These are phyloP conservation scores for Diphasiastrum complanatum DNA, from an alignment of 83 land plant species.

Conservation along the genomic window DNA sequence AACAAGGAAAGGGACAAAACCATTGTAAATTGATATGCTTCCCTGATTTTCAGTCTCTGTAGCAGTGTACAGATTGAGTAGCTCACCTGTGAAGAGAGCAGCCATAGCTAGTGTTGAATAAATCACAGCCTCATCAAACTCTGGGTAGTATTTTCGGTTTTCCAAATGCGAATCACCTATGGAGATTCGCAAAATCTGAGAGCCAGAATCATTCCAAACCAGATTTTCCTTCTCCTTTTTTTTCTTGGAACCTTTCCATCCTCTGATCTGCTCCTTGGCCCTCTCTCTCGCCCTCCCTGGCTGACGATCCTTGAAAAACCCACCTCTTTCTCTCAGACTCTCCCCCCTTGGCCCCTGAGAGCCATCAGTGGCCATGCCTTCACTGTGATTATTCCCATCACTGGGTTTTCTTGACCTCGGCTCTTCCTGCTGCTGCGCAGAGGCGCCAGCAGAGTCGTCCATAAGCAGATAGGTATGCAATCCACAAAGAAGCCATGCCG, in stretches of 20 bases:
- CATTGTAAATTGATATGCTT: slow-evolving; percentile 4
- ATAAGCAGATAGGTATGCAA: slow-evolving; percentile 60
- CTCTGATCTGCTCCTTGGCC: background rate
- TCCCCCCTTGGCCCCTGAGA: slow-evolving; percentile 3
- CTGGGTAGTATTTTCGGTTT: slow-evolving; percentile 38
- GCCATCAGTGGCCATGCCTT: slow-evolving; percentile 22
- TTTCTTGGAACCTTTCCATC: slow-evolving; percentile 10
- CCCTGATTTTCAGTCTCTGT: background rate
- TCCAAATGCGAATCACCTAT: slow-evolving; percentile 46
- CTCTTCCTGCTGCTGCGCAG: slow-evolving; percentile 18
- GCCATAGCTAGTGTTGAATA: slow-evolving; percentile 28
- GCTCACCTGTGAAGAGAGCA: slow-evolving; percentile 32
- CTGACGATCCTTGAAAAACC: slow-evolving; percentile 11
- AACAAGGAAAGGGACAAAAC: slow-evolving; percentile 37
- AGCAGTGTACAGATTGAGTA: background rate
- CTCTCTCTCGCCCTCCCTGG: background rate
- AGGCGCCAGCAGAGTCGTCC: slow-evolving; percentile 28
- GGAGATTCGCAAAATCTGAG: slow-evolving; percentile 64
- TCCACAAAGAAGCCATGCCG: slow-evolving; percentile 37
- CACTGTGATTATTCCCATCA: slow-evolving; percentile 30
- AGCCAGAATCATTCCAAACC: slow-evolving; percentile 56
- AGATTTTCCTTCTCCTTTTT: slow-evolving; percentile 24
- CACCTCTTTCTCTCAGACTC: background rate
- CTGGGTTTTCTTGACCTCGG: too few relatives aligned
- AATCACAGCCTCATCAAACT: slow-evolving; percentile 34